Evolutionary conservation across 169 alveolate genomes (phyloP).

Genomic region (Plasmodium vivax): DNA sequence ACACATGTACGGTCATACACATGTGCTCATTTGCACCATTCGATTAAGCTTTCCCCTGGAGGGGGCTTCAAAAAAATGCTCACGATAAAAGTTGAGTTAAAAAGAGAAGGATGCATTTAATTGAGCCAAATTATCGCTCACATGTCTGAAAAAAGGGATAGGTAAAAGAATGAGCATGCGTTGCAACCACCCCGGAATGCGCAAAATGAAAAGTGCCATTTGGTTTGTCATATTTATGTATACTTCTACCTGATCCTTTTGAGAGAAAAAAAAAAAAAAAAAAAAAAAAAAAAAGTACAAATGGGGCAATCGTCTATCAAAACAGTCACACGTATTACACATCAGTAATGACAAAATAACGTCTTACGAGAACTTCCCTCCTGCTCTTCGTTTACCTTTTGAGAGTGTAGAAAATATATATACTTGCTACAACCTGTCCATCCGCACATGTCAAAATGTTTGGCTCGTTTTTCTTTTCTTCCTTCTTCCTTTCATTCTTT

Average conservation of each 20-base stretch:
- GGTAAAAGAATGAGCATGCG: neutral
- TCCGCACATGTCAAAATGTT: neutral
- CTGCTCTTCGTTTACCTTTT: neutral
- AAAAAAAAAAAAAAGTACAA: neutral
- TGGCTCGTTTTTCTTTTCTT: slow-evolving; percentile 25
- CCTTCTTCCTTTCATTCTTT: slow-evolving; percentile 14
- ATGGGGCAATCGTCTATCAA: neutral
- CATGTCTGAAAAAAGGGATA: neutral
- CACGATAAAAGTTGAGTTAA: neutral
- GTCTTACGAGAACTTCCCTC: neutral
- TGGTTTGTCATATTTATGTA: neutral
- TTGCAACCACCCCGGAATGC: neutral
- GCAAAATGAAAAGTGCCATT: neutral
- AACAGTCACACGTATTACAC: neutral
- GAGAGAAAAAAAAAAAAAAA: neutral
- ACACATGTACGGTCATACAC: neutral
- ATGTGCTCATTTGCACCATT: neutral
- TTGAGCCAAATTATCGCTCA: neutral
- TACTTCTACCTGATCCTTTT: neutral
- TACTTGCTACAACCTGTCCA: neutral
- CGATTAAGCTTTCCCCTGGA: neutral
- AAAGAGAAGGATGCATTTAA: neutral
- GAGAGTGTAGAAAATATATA: neutral
- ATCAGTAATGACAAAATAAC: neutral
- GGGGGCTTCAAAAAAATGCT: neutral